A percentile compares a stretch with the other conserved stretches of the same genome.
Conservation (phyloP, 345 rosid genomes). For the Eucalyptus sideroxylon region DNA sequence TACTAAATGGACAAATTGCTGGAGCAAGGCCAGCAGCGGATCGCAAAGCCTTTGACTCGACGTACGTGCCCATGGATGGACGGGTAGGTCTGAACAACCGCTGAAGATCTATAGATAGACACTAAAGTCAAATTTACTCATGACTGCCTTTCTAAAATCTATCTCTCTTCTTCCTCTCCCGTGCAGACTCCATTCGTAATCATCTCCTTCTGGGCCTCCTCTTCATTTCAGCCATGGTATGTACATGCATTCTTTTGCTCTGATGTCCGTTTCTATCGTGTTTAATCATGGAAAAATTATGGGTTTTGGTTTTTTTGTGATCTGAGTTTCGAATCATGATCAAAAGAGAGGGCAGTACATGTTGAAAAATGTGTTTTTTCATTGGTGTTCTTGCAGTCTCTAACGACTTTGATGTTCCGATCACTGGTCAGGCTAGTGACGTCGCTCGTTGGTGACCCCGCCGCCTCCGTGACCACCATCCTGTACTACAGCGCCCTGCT, state of each 20-base stretch:
- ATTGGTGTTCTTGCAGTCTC: conserved; percentile 13
- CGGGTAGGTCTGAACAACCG: conserved; percentile 25
- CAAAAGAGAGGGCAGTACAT: not conserved
- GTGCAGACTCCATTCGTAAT: not conserved
- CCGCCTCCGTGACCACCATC: conserved; percentile 26
- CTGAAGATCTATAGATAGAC: not conserved
- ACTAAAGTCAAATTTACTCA: not conserved
- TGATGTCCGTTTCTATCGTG: not conserved
- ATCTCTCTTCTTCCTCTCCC: not conserved
- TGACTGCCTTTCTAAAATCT: not conserved
- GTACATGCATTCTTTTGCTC: not conserved
- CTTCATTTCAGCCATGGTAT: conserved; percentile 11
- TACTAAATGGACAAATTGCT: not conserved
- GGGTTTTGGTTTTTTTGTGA: not conserved
- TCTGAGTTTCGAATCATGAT: not conserved
- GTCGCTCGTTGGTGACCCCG: conserved; percentile 12
- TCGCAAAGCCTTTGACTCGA: not conserved
- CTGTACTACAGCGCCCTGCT: conserved; percentile 34
- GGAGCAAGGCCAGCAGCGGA: not conserved
- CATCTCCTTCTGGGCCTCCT: not conserved
- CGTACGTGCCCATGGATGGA: not conserved
- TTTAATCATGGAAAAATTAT: not conserved
- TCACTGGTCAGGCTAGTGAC: conserved; percentile 27
- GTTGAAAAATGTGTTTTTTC: not conserved
- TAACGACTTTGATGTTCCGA: conserved; percentile 27